These are phyloP conservation scores for Rhynchospora tenuis DNA, from an alignment of 176 grass and related monocot species.

Conservation along the genomic window DNA sequence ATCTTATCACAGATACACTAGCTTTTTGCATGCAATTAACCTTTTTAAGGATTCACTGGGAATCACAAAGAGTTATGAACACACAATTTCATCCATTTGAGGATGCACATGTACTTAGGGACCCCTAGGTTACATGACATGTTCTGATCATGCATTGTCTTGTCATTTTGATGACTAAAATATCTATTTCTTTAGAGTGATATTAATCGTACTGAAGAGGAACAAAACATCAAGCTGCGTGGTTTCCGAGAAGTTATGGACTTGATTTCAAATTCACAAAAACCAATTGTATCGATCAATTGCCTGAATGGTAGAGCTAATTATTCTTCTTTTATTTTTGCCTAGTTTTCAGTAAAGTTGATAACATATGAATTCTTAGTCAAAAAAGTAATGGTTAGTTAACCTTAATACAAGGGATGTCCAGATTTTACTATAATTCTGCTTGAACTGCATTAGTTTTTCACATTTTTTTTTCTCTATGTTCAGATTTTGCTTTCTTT, in stretches of 20 bases:
- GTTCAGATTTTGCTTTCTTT: conserved; percentile 83
- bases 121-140: background rate
- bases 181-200: conserved; percentile 43
- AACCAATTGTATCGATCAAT: conserved; percentile 86
- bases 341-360: background rate
- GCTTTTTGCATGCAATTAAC: conserved; percentile 9
- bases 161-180: background rate
- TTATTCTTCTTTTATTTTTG: background rate
- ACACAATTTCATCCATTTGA: background rate
- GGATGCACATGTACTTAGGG: background rate
- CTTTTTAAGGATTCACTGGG: background rate
- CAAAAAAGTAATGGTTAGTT: background rate
- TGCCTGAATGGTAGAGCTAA: conserved; percentile 61
- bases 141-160: background rate
- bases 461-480: background rate
- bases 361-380: background rate
- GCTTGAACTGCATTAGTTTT: background rate
- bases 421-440: background rate
- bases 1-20: background rate
- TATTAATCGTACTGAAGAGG: conserved; percentile 53
- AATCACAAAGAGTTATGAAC: background rate
- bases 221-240: conserved; percentile 59
- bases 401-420: background rate
- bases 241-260: conserved; percentile 97
- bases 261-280: conserved; percentile 64